Percentiles rank a stretch among this genome's conserved stretches.
Conservation (phyloP, 1,139 yeast genomes). For the Yamadazyma dendronema region DNA sequence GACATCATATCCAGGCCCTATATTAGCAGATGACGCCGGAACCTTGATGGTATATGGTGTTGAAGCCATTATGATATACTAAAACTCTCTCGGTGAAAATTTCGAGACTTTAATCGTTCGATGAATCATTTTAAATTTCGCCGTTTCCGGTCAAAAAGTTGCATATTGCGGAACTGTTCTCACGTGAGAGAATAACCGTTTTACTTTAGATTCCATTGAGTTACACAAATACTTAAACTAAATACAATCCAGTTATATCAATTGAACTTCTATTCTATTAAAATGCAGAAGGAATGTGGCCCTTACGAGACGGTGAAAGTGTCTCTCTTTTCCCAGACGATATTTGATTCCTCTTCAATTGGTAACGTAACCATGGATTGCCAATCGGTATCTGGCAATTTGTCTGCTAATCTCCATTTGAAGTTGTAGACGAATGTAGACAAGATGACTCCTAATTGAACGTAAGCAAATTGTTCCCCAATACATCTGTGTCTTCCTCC, state of each 20-base stretch:
- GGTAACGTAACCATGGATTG: conserved; percentile 95
- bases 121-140: conserved; percentile 1
- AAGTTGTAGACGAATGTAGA: conserved; percentile 72
- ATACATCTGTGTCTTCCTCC: conserved; percentile 99
- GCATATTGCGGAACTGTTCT: not conserved
- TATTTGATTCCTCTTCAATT: conserved; percentile 64
- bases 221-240: no score
- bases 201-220: no score
- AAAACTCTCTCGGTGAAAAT: no score
- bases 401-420: conserved; percentile 70
- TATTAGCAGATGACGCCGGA: conserved; percentile 97
- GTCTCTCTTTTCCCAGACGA: conserved; percentile 71
- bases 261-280: no score
- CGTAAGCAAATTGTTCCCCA: conserved; percentile 97
- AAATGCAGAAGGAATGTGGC: no score
- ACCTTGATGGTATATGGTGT: conserved; percentile 52
- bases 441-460: conserved; percentile 86
- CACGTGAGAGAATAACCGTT: not conserved
- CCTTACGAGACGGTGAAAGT: no score
- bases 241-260: no score
- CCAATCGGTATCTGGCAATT: conserved; percentile 78
- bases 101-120: not conserved
- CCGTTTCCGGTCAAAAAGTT: conserved; percentile 1
- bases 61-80: no score
- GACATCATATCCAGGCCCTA: conserved; percentile 98